These are phyloP conservation scores for Phytopythium chamaehyphon DNA, from an alignment of 352 stramenopile species.

Conservation along the genomic window DNA sequence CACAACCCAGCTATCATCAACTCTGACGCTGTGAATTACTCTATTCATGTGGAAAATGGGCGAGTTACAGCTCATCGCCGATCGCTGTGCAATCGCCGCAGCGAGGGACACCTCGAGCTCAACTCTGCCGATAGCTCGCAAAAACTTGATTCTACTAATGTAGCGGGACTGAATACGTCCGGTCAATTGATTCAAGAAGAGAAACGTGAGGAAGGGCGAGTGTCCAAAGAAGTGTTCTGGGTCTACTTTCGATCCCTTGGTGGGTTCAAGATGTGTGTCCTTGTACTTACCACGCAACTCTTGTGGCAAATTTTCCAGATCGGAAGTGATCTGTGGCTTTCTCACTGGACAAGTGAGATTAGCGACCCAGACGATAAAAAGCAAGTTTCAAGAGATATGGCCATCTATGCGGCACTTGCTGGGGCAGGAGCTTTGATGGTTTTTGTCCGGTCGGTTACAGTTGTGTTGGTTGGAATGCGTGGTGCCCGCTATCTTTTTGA, in stretches of 20 bases:
- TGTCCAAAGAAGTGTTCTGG: conserved; percentile 29
- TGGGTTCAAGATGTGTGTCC: conserved; percentile 13
- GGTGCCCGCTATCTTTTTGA: conserved; percentile 73
- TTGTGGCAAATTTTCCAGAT: conserved; percentile 31
- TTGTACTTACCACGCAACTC: conserved; percentile 11
- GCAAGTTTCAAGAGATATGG: conserved; percentile 19
- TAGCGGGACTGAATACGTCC: too few species aligned
- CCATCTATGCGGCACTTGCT: conserved; percentile 27
- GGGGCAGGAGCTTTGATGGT: conserved; percentile 37
- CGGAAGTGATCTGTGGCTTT: conserved; percentile 29
- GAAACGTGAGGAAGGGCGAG: conserved; percentile 27
- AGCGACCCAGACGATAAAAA: too few species aligned
- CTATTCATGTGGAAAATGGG: conserved; percentile 24
- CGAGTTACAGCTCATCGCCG: too few species aligned
- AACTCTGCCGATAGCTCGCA: not conserved
- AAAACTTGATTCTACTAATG: too few species aligned
- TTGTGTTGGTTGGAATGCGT: conserved; percentile 35
- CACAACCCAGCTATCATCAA: conserved; percentile 77
- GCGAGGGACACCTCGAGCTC: not conserved
- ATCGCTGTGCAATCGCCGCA: not conserved
- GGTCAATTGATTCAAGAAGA: conserved; percentile 35
- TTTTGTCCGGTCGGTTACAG: conserved; percentile 17
- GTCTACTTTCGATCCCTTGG: conserved; percentile 35
- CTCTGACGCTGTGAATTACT: conserved; percentile 20
- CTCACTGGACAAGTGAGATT: conserved; percentile 32